Evolutionary conservation across 2,329 filamentous ascomycete species (phyloP).

Genomic region (Talaromyces pinophilus): DNA sequence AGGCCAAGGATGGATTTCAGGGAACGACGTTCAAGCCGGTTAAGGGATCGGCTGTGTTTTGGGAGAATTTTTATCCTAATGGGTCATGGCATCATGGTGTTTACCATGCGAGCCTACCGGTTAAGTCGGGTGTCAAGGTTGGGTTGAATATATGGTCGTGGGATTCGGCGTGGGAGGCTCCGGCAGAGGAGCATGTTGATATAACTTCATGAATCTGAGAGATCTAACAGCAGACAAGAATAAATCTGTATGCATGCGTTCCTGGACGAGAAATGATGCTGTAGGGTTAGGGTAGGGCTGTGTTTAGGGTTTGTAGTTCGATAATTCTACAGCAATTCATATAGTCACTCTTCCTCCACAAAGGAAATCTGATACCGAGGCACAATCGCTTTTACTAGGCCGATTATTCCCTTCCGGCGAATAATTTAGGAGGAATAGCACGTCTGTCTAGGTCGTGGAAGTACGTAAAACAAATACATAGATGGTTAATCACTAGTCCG

Average conservation of each 20-base stretch:
- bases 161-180: neutral
- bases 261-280: neutral
- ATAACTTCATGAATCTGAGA: neutral
- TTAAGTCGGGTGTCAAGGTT: neutral
- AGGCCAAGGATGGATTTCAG: neutral
- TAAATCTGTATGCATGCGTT: neutral
- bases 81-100: neutral
- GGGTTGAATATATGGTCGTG: constrained; percentile 4
- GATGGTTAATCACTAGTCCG: neutral
- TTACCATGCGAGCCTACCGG: neutral
- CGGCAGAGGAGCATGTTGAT: neutral
- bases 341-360: neutral
- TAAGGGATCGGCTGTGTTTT: constrained; percentile 20
- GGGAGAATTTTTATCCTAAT: constrained; percentile 5
- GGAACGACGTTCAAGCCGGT: constrained; percentile 3
- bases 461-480: neutral
- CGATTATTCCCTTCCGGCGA: neutral
- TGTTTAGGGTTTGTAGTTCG: neutral
- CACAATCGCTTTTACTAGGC: too few species aligned
- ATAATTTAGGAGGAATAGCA: neutral
- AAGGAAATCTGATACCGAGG: neutral
- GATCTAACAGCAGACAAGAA: neutral
- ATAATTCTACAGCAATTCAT: neutral
- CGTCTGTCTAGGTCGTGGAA: neutral
- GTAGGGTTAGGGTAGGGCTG: neutral